Base-by-base conservation (phyloP, 2,329 filamentous ascomycete genomes). In the Aspergillus viridinutans region DNA sequence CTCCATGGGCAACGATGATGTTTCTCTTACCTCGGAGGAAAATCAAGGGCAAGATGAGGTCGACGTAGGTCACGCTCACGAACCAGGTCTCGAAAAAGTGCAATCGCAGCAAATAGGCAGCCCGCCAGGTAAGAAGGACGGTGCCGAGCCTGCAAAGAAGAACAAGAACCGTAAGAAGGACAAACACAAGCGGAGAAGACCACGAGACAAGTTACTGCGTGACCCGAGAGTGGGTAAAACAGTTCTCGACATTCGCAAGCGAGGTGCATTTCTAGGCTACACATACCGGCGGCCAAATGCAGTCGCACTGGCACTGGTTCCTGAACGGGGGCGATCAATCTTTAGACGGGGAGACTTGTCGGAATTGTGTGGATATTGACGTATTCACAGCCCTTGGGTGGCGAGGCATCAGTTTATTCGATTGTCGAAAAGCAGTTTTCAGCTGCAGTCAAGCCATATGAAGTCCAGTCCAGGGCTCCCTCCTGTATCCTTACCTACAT, bases 231-330 rank as follows among this genome's bases (percentile, higher is more conserved):
- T 88, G 6, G 87, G 85, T 43, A 81, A 80, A 43, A 78, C 81
- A 17, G 91, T 89, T n/a, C 78, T 97, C 72, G 86, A 90, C 63
- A 82, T 94, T 61, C 84, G 94, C 58, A 96, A 93, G 74, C 83
- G 83, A 70, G 89, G 84, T 26, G 92, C 91, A 0, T 97, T 97
- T 73, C 75, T 95, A 59, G 93, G 93, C 0, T 99, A 99, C 71
- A 90, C 89, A 1, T 97, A 94, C 80, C 83, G 86, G 38, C 73
- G 75, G 47, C 75, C 76, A 3, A 75, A 71, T 53, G 67, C 70
- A 3, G 66, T 74, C 50, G 61, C 65, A 32, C 58, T 73, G 57
- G 72, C 69, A 2, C 59, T 77, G 17, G 66, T 68, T n/a, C 61
- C 61, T 26, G 70, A 74, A 45, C 64, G 71, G 56, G 72, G 72